Evolutionary conservation across 495 filamentous ascomycete species (phyloP), one percentile per base, ranked within the genome.

Genomic region (Lophium mytilinum): DNA sequence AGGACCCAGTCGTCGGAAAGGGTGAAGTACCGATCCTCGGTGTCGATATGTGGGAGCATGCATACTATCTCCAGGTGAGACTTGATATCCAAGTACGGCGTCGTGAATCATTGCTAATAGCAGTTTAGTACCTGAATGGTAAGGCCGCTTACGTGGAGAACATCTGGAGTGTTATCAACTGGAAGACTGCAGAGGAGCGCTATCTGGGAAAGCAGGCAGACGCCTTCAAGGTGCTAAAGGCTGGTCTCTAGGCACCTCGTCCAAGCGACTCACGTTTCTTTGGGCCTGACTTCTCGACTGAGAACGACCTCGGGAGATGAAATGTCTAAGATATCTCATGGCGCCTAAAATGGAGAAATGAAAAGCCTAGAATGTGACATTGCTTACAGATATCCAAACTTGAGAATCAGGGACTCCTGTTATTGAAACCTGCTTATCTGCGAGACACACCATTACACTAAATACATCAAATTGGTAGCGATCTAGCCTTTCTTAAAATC

Each of bases 1-100:
- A 73, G 59, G 70, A 72, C 53, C 66, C 66, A 10, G 51, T 68
- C 12, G 65, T 67, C 3, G 70, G 67, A 19, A 61, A 66, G 3
- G 61, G 61, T 9, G 61, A 68, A 14, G 63, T 66, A 9, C 71
- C 71, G 3, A 63, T 73, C 45, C 61, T 73, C 39, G 71, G 69
- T 3, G 52, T 73, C 4, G 71, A 73, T 52, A 72, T 72, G 56
- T 73, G 71, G 71, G 71, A 73, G 65, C 71, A 73, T 64, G 71
- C 71, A 0, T 73, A 73, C 50, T 73, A 73, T 60, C 53, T 73
- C 19, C 68, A 71, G 57, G 61, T 64, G 52, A 53, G 49, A 45
- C 30, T 18, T 6, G 10, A 52, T 55, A 41, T 49, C 18, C 5
- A 24, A 15, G 15, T 51, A 1, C 3, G 9, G 11, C 46, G 4